Base-by-base conservation (phyloP, 768 basidiomycete species). In the Stropharia rugosoannulata region DNA sequence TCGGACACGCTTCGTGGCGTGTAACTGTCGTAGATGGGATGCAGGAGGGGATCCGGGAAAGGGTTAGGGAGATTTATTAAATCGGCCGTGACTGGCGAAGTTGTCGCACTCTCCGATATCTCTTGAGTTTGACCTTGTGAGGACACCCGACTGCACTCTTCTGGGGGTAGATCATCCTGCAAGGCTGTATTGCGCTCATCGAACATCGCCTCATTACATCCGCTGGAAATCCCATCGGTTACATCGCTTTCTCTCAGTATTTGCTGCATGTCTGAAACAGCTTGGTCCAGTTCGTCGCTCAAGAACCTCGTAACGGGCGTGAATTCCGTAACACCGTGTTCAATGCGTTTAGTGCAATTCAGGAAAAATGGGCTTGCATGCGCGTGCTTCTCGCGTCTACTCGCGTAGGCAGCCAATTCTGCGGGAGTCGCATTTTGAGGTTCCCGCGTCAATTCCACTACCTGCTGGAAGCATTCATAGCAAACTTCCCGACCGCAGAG, bases 401-500 rank as follows among this genome's bases (percentile, higher is more conserved):
- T 75, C 54, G 80, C 79, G 8, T 82, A 70, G 29, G 77, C 79
- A 5, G 77, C 73, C 6, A 80, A 70, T 60, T 85, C 81, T 5
- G 73, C 71, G 37, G 76, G 75, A 8, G 74, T 72, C 4, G 81
- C 80, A 32, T 74, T 77, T 2, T 75, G 70, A 27, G 74, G 76
- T 57, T 81, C 81, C 56, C 75, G 71, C 8, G 87, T 90, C 36
- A 89, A 72, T 12, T 85, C 83, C 53, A 74, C 71, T 50, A 95
- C 83, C 60, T 83, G 86, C 25, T 80, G 75, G 64, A 83, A 90
- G 66, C 95, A 97, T 57, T 92, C 89, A 1, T 85, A 78, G 66
- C 95, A 98, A 8, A 90, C 85, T 70, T 97, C 95, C 9, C 92
- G 84, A 4, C 93, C 95, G 68, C 95, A 98, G 38, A 83, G 67